Percentiles rank a stretch among this genome's conserved stretches.
Conservation (phyloP, 306 rosid species). For the Cucumis cinereus region DNA sequence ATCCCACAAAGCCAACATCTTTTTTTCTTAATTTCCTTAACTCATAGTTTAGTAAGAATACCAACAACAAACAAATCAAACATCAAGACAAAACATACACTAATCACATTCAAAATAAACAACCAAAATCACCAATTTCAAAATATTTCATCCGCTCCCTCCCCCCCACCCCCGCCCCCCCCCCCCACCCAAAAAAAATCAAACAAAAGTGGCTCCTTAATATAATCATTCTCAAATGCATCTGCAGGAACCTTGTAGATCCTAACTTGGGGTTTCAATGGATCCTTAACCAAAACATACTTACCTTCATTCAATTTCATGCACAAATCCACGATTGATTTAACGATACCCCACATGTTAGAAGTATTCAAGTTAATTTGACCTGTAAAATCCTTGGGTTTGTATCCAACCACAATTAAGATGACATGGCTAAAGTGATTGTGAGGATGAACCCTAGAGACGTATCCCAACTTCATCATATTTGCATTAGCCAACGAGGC, state of each 20-base stretch:
- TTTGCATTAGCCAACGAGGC: slow-evolving; percentile 73
- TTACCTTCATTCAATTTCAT: slow-evolving; percentile 91
- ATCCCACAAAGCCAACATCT: too few species aligned
- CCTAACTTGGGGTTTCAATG: slow-evolving; percentile 87
- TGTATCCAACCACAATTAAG: slow-evolving; percentile 78
- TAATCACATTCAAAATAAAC: too few species aligned
- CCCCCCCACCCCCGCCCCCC: too few species aligned
- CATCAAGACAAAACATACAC: too few species aligned
- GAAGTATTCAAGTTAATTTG: slow-evolving; percentile 70
- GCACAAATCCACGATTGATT: slow-evolving; percentile 92
- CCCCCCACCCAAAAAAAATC: too few species aligned
- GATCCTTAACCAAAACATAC: slow-evolving; percentile 87
- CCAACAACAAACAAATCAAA: too few species aligned
- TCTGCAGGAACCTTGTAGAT: slow-evolving; percentile 80
- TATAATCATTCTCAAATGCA: slow-evolving; percentile 91
- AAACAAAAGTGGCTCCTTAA: slow-evolving; percentile 94
- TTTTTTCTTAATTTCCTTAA: too few species aligned
- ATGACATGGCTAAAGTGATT: slow-evolving; percentile 87
- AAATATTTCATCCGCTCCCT: too few species aligned
- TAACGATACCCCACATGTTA: slow-evolving; percentile 96
- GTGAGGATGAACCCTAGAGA: slow-evolving; percentile 89
- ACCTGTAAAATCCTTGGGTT: slow-evolving; percentile 68
- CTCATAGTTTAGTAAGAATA: too few species aligned
- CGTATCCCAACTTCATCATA: slow-evolving; percentile 90
- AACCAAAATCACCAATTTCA: too few species aligned